Evolutionary conservation across 345 rosid genomes (phyloP).

Genomic region (Hirschfeldia incana): DNA sequence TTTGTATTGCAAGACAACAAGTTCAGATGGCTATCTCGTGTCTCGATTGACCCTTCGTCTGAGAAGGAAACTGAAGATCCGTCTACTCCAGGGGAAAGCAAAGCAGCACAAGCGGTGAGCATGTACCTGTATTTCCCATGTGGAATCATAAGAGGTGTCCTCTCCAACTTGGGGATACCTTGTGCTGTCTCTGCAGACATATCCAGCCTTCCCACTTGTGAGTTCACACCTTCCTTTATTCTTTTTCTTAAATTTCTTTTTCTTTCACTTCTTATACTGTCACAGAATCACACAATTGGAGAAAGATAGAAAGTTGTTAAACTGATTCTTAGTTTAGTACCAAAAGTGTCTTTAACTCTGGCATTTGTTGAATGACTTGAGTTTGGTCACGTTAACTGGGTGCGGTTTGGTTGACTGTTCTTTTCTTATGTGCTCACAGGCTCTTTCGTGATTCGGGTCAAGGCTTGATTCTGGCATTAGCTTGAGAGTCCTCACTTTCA

Average conservation of each 20-base stretch:
- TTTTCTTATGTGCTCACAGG: neutral
- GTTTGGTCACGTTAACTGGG: neutral
- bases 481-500: neutral
- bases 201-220: conserved; percentile 66
- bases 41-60: conserved; percentile 59
- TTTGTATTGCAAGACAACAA: conserved; percentile 96
- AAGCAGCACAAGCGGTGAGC: conserved; percentile 72
- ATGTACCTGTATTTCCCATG: conserved; percentile 93
- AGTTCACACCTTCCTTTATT: neutral
- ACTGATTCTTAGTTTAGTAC: neutral
- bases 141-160: conserved; percentile 95
- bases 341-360: neutral
- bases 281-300: neutral
- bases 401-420: neutral
- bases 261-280: too few species aligned
- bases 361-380: neutral
- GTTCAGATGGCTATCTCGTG: conserved; percentile 84
- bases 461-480: neutral
- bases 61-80: conserved; percentile 63
- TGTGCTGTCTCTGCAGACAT: conserved; percentile 97
- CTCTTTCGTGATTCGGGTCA: neutral
- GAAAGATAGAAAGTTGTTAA: neutral
- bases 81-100: conserved; percentile 53
- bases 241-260: too few species aligned
- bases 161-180: conserved; percentile 93